phyloP scores from a whole-genome alignment of 2,329 filamentous ascomycete genomes.

The Macrophomina tecta region DNA sequence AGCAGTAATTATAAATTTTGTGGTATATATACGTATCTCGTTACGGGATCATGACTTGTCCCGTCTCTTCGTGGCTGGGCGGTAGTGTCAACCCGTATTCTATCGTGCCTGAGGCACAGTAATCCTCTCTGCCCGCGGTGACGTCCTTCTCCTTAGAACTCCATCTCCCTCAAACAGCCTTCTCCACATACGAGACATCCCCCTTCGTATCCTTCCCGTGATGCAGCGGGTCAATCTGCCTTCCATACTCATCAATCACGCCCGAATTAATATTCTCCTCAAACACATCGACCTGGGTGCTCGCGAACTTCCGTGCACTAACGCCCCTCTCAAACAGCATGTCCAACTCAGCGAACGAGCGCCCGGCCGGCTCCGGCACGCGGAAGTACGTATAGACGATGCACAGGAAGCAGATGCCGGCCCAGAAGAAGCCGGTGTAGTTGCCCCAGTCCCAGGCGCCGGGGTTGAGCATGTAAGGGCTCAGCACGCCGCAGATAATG shows the following conservation, averaged over 20 bases:
- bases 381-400: slow-evolving; percentile 83
- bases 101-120: neutral
- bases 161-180: neutral
- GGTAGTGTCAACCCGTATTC: neutral
- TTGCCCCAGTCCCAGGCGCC: slow-evolving; percentile 87
- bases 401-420: slow-evolving; percentile 78
- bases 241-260: slow-evolving; percentile 41
- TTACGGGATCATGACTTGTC: neutral
- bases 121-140: neutral
- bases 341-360: slow-evolving; percentile 86
- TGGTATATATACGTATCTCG: no score
- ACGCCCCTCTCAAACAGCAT: slow-evolving; percentile 78
- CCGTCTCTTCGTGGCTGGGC: slow-evolving; percentile 2
- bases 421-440: slow-evolving; percentile 88
- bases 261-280: slow-evolving; percentile 37
- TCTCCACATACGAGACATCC: slow-evolving; percentile 6
- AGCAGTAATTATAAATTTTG: no score
- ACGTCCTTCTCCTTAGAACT: neutral
- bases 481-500: slow-evolving; percentile 81
- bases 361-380: slow-evolving; percentile 78
- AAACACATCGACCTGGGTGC: slow-evolving; percentile 63
- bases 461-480: slow-evolving; percentile 92
- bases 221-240: slow-evolving; percentile 19
- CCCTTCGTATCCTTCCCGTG: neutral
- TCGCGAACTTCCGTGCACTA: slow-evolving; percentile 74